Percentiles rank a stretch among this genome's conserved stretches.
These are phyloP conservation scores for Chlorella ohadii DNA, from an alignment of 139 green algal species.

Conservation along the genomic window DNA sequence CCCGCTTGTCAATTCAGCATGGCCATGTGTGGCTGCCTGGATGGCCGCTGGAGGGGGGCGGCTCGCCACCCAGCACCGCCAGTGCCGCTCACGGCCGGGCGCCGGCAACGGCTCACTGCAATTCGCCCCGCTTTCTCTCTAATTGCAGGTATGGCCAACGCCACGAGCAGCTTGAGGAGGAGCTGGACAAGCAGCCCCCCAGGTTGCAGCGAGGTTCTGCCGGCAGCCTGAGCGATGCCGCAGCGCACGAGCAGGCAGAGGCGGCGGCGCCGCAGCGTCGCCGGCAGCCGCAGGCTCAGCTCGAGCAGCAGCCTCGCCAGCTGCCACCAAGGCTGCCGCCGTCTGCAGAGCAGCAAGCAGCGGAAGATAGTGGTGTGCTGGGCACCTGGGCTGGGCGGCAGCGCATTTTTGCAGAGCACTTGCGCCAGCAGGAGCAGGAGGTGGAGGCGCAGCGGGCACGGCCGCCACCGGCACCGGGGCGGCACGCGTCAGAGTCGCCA, in stretches of 20 bases:
- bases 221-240: neutral
- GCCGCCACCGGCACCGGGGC: neutral
- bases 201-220: neutral
- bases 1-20: too few species aligned
- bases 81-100: neutral
- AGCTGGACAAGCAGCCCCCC: neutral
- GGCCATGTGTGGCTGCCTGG: too few species aligned
- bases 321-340: neutral
- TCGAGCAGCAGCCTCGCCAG: neutral
- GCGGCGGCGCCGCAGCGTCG: neutral
- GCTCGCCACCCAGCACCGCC: neutral
- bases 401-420: constrained; percentile 18
- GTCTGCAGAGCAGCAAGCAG: neutral
- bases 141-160: neutral
- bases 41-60: too few species aligned
- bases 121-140: neutral
- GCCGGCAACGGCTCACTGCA: neutral
- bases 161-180: neutral
- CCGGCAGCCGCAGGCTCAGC: neutral
- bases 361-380: neutral
- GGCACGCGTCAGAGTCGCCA: too few species aligned
- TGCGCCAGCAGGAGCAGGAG: constrained; percentile 5
- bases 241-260: neutral
- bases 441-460: neutral
- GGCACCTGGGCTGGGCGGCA: constrained; percentile 48